Evolutionary conservation across 192 early-diverging fungal genomes (phyloP).

Genomic region (Backusella sp.): DNA sequence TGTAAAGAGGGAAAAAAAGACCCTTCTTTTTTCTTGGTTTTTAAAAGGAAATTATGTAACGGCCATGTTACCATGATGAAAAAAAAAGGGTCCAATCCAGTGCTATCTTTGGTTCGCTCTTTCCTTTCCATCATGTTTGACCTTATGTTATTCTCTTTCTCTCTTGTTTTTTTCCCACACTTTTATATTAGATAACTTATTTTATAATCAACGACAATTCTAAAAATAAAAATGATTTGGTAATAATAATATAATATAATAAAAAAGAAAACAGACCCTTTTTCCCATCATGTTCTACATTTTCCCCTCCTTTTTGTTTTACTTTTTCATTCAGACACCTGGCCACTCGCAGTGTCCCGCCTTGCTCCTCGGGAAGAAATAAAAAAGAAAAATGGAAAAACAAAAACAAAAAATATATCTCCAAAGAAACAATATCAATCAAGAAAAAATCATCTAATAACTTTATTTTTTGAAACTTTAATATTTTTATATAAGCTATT

Average conservation of each 20-base stretch:
- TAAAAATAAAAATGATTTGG: not conserved
- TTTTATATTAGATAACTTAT: not conserved
- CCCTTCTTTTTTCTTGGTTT: not conserved
- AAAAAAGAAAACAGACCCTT: not conserved
- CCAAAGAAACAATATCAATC: not conserved
- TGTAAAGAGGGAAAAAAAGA: not conserved
- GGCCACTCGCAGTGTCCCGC: not conserved
- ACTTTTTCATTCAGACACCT: not conserved
- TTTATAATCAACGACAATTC: not conserved
- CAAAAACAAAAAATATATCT: not conserved
- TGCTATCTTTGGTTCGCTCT: not conserved
- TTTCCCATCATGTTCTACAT: not conserved
- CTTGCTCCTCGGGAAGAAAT: not conserved
- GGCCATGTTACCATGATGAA: not conserved
- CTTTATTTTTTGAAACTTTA: not conserved
- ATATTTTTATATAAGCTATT: not conserved
- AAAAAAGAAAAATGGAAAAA: slow-evolving; percentile 1
- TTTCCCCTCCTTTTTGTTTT: not conserved
- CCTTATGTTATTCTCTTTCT: not conserved
- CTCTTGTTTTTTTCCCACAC: not conserved
- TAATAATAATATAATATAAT: not conserved
- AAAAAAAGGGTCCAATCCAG: not conserved
- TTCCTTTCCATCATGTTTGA: not conserved
- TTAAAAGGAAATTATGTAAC: not conserved
- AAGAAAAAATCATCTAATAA: slow-evolving; percentile 6